Evolutionary conservation across 2,329 filamentous ascomycete genomes (phyloP), one percentile per base, ranked within the genome.

Genomic region (Stagonosporopsis cucurbitacearum): DNA sequence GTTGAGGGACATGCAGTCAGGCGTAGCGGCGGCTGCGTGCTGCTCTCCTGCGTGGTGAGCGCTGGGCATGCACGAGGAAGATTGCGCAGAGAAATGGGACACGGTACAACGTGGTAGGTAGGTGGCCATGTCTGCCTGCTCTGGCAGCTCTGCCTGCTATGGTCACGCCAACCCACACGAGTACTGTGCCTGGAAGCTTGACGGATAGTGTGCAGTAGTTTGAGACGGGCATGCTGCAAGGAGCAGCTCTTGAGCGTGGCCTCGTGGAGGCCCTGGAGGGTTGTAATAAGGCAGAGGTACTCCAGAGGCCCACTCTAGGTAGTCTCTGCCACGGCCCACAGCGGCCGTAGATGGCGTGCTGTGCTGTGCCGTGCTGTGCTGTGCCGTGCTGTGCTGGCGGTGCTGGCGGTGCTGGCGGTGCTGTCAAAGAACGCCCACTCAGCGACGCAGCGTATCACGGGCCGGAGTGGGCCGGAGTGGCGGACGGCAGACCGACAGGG

Each of bases 11-110:
- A 51, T 56, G 42, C 42, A 50, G 28, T 47, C 30, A 40, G 28
- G 46, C 45, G 42, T 50, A 46, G 50, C 51, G 50, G 57, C 60
- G 59, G 60, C 49, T 56, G 61, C 50, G 58, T 63, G 64, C 57
- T 58, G 61, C 54, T 61, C 32, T 43, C 41, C 46, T 54, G 55
- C 46, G 50, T 45, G 37, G 45, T 50, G 50, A 36, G 19, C 42
- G 35, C 39, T 40, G 19, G 39, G 32, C 20, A 32, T 19, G 49
- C 48, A 44, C 44, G 50, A 58, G 53, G 48, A 22, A 23, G 40
- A 26, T 40, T 45, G 32, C 20, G 20, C 23, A 35, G 33, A 44
- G 22, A 20, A 11, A 23, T 12, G 12, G 20, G 20, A 35, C 7
- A 15, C n/a, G 23, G 15, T 15, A 42, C 39, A 28, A 42, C 22